These are phyloP conservation scores for Penicillium sumatraense DNA, from an alignment of 2,329 filamentous ascomycete species.

Conservation along the genomic window DNA sequence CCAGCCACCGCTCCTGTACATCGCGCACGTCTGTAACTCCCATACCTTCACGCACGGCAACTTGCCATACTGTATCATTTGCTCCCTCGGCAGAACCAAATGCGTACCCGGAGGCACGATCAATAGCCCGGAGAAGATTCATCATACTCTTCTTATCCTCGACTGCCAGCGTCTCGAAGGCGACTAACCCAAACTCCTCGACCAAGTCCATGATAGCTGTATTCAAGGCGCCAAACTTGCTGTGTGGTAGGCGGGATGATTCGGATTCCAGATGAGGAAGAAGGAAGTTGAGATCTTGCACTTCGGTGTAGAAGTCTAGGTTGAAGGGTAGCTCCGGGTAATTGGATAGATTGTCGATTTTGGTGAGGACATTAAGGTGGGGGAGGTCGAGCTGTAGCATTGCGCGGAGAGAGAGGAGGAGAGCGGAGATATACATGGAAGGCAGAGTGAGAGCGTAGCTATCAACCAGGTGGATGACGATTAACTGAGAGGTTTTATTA, in stretches of 20 bases:
- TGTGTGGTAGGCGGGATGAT: conserved; percentile 68
- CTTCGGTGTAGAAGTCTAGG: conserved; percentile 95
- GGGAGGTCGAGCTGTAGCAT: conserved; percentile 99
- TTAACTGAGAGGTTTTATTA: conserved; percentile 64
- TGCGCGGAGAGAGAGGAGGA: conserved; percentile 88
- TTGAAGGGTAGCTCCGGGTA: conserved; percentile 92
- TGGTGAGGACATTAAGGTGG: conserved; percentile 93
- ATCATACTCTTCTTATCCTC: conserved; percentile 99
- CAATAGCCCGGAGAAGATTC: conserved; percentile 83
- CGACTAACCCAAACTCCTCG: conserved; percentile 85
- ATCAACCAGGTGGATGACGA: conserved; percentile 91
- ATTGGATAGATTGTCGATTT: conserved; percentile 89
- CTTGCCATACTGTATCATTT: conserved; percentile 96
- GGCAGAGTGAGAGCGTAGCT: conserved; percentile 92
- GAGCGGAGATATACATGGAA: conserved; percentile 91
- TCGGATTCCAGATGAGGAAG: conserved; percentile 81
- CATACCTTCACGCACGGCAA: conserved; percentile 78
- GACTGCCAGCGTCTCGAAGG: conserved; percentile 90
- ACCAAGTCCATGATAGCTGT: conserved; percentile 84
- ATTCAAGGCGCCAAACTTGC: conserved; percentile 84
- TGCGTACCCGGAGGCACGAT: conserved; percentile 88
- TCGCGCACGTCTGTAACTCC: conserved; percentile 80
- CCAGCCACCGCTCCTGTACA: conserved; percentile 94
- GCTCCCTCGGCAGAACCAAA: conserved; percentile 89
- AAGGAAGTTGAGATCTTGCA: conserved; percentile 87